Evolutionary conservation across 2,329 filamentous ascomycete species (phyloP).

Genomic region (Metarhizium guizhouense): DNA sequence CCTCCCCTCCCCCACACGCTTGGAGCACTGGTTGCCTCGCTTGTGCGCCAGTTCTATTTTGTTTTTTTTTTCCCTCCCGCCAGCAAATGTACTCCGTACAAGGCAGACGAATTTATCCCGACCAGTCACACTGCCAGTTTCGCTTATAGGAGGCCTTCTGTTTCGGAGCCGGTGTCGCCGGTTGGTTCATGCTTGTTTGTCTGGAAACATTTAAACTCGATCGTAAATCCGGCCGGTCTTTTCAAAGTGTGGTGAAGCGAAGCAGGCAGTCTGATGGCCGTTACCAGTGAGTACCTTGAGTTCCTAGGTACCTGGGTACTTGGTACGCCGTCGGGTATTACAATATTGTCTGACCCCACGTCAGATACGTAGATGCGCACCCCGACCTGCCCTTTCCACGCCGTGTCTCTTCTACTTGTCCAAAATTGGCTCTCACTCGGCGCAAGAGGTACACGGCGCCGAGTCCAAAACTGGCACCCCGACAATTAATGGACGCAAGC

Average conservation of each 20-base stretch:
- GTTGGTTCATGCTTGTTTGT: not conserved
- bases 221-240: not conserved
- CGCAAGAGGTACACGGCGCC: too few relatives aligned
- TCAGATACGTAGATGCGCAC: too few relatives aligned
- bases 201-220: not conserved
- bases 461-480: too few relatives aligned
- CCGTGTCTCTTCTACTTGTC: too few relatives aligned
- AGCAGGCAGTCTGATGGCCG: not conserved
- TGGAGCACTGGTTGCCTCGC: not conserved
- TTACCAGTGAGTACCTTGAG: not conserved
- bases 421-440: too few relatives aligned
- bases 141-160: not conserved
- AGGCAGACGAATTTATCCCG: not conserved
- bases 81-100: not conserved
- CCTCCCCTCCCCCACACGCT: not conserved
- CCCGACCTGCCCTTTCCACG: too few relatives aligned
- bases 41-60: not conserved
- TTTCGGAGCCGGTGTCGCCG: not conserved
- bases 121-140: not conserved
- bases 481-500: too few relatives aligned
- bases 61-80: not conserved
- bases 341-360: too few relatives aligned
- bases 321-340: too few relatives aligned
- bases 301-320: not conserved
- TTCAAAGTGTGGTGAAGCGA: not conserved